These are phyloP conservation scores for Colletotrichum chlorophyti DNA, from an alignment of 2,329 filamentous ascomycete genomes.

Conservation along the genomic window DNA sequence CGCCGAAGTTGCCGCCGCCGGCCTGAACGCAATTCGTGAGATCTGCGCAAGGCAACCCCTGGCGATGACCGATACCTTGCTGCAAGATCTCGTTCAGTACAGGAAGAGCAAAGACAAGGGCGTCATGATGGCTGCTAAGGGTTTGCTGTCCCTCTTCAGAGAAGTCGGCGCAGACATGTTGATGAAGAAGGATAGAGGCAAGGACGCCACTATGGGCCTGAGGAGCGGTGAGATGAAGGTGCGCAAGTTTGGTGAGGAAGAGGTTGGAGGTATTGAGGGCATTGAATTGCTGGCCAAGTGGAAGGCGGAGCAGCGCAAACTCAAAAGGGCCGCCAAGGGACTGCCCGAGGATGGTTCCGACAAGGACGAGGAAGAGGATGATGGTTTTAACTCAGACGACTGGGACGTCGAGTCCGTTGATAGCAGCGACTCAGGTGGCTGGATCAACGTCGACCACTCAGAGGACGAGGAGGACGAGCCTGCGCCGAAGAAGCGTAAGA, in stretches of 20 bases:
- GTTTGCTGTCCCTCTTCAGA: conserved; percentile 86
- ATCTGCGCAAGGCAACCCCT: conserved; percentile 91
- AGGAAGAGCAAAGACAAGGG: conserved; percentile 98
- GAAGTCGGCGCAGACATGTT: conserved; percentile 91
- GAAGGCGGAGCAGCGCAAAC: conserved; percentile 87
- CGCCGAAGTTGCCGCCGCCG: conserved; percentile 87
- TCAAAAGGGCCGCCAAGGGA: conserved; percentile 73
- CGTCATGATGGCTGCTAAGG: conserved; percentile 98
- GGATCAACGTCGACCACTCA: conserved; percentile 90
- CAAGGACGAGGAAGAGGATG: conserved; percentile 67
- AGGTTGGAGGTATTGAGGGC: conserved; percentile 84
- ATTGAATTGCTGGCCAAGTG: conserved; percentile 89
- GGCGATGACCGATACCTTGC: conserved; percentile 94
- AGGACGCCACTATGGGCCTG: conserved; percentile 85
- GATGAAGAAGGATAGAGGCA: conserved; percentile 88
- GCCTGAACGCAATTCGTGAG: conserved; percentile 92
- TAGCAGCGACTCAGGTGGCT: conserved; percentile 79
- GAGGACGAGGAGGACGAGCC: conserved; percentile 82
- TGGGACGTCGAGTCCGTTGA: conserved; percentile 69
- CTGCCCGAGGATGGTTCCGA: conserved; percentile 69
- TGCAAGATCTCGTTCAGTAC: conserved; percentile 96
- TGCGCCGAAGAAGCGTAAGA: conserved; percentile 54
- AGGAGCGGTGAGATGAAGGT: conserved; percentile 77
- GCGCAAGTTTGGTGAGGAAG: conserved; percentile 83
- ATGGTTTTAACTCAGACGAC: conserved; percentile 59